phyloP scores from a whole-genome alignment of 2,329 filamentous ascomycete species.

The Trichoderma aggressivum region DNA sequence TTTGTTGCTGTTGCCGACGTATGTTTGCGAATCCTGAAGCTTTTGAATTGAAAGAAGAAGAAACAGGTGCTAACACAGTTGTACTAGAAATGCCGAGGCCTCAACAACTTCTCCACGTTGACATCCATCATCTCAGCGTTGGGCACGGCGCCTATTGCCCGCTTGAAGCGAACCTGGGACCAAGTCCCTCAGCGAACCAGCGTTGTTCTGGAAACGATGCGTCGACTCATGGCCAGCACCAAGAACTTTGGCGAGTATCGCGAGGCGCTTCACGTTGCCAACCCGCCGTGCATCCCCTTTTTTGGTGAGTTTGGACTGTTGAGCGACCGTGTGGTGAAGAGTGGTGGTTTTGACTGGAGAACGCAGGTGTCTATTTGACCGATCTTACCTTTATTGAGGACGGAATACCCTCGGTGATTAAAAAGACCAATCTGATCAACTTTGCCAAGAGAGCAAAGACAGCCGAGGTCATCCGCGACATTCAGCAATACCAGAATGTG shows the following conservation, averaged over 20 bases:
- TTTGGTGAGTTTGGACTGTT: slow-evolving; percentile 61
- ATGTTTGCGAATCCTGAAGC: slow-evolving; percentile 38
- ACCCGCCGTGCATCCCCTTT: slow-evolving; percentile 96
- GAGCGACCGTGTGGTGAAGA: fast-evolving
- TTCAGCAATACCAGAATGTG: slow-evolving; percentile 97
- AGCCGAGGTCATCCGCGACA: slow-evolving; percentile 95
- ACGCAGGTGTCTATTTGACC: slow-evolving; percentile 86
- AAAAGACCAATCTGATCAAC: slow-evolving; percentile 95
- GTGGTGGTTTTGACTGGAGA: not conserved
- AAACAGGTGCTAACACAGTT: slow-evolving; percentile 20
- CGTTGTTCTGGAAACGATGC: slow-evolving; percentile 81
- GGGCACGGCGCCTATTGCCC: slow-evolving; percentile 90
- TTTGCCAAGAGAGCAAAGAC: slow-evolving; percentile 98
- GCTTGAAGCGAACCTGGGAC: slow-evolving; percentile 89
- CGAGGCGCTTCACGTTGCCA: slow-evolving; percentile 85
- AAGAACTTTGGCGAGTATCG: slow-evolving; percentile 98
- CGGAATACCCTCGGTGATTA: slow-evolving; percentile 92
- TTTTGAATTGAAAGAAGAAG: not conserved
- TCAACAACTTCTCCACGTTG: slow-evolving; percentile 97
- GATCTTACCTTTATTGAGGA: slow-evolving; percentile 99
- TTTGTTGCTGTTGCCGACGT: slow-evolving; percentile 96
- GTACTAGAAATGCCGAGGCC: slow-evolving; percentile 76
- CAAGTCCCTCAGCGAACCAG: slow-evolving; percentile 85
- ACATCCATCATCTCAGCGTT: slow-evolving; percentile 97
- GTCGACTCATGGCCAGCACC: slow-evolving; percentile 90